These are phyloP conservation scores for Zoysia japonica DNA, from an alignment of 176 grass and related monocot species.

Conservation along the genomic window DNA sequence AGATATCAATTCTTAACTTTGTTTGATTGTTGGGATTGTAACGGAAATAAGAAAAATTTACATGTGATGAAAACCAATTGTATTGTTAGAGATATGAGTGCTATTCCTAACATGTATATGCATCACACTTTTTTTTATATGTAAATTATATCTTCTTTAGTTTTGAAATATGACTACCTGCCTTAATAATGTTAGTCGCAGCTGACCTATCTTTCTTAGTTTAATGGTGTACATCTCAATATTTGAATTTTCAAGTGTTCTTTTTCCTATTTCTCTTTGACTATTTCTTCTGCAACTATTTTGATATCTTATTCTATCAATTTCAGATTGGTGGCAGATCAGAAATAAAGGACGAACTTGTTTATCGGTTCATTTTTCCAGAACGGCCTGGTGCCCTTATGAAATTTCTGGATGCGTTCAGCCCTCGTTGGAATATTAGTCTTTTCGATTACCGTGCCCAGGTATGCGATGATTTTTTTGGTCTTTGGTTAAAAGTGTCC, in stretches of 20 bases:
- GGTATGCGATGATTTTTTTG: constrained; percentile 40
- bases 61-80: background rate
- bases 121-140: background rate
- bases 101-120: background rate
- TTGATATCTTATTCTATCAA: background rate
- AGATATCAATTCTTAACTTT: background rate
- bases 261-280: background rate
- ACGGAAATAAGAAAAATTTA: background rate
- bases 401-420: constrained; percentile 80
- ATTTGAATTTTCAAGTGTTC: background rate
- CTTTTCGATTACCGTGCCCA: constrained; percentile 95
- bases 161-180: background rate
- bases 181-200: background rate
- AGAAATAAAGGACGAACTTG: constrained; percentile 74
- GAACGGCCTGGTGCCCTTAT: constrained; percentile 89
- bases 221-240: background rate
- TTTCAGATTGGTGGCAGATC: constrained; percentile 92
- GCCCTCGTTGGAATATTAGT: constrained; percentile 97
- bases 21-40: background rate
- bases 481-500: background rate
- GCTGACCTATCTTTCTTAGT: background rate
- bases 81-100: too few species aligned
- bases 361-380: constrained; percentile 92
- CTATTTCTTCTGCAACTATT: constrained; percentile 4
- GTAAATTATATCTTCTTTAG: background rate